phyloP scores from a whole-genome alignment of 352 stramenopile species.

The Phytophthora podocarpi region DNA sequence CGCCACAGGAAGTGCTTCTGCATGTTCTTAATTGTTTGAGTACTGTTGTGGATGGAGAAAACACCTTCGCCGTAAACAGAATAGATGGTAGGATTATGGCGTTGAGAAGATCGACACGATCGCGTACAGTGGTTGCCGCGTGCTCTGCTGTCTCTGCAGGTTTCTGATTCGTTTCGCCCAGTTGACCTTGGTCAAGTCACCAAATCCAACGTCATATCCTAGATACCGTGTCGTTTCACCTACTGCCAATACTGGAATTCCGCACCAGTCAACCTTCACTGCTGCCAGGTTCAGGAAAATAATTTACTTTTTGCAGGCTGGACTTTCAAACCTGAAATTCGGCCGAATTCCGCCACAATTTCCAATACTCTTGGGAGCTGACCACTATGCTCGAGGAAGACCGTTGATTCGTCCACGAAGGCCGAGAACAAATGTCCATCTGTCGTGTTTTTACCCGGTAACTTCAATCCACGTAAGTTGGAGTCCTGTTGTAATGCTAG shows the following conservation, averaged over 20 bases:
- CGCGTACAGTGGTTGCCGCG: not conserved
- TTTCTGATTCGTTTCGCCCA: not conserved
- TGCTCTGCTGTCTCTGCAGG: not conserved
- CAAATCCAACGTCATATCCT: not conserved
- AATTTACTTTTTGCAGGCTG: not conserved
- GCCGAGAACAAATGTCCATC: constrained; percentile 3
- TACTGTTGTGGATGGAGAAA: not conserved
- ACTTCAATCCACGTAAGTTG: not conserved
- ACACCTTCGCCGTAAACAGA: not conserved
- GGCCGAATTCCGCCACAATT: not conserved
- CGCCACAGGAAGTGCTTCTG: not conserved
- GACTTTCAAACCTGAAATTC: not conserved
- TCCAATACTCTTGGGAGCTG: not conserved
- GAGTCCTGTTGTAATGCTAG: too few species aligned
- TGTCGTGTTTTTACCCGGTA: too few species aligned
- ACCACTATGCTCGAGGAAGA: not conserved
- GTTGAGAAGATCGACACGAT: not conserved
- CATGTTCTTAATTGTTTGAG: not conserved
- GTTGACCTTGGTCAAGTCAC: not conserved
- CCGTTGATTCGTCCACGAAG: not conserved
- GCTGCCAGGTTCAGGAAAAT: not conserved
- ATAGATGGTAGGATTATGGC: not conserved
- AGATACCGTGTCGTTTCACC: not conserved
- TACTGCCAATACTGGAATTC: not conserved
- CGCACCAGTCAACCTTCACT: not conserved